Base-by-base conservation (phyloP, 2,329 filamentous ascomycete species). In the Dothistroma pini region DNA sequence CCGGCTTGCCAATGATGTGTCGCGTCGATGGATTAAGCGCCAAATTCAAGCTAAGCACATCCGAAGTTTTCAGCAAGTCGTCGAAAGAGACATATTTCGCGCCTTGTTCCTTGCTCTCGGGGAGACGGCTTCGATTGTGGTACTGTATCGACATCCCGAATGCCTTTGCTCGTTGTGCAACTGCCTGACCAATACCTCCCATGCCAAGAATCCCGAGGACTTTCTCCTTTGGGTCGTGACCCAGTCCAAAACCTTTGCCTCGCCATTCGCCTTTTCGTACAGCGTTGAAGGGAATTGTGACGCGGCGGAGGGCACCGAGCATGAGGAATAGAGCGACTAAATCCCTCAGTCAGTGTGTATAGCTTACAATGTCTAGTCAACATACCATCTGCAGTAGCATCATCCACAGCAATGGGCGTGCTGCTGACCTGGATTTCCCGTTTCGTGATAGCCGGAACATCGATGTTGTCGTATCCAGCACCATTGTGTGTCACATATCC, bases 101-200 rank as follows among this genome's bases (percentile, higher is more conserved):
- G 0, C 75, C 78, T 35, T 75, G 74, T 29, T 77, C 76, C 52
- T 81, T 77, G 11, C 72, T 64, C 32, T 74, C 74, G 58, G 77
- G 64, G 21, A 76, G 56, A 10, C 77, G 77, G 19, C 70, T 71
- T 8, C 79, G 79, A 71, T 86, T 86, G 75, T 86, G 83, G 69
- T 86, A 86, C 62, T 82, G 79, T n/a, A 85, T 78, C 61, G 75
- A 75, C 77, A 86, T 83, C 48, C 83, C 84, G 63, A 86, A 84
- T 0, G 79, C 79, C 32, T 77, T 77, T 3, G 81, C 82, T 48
- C 81, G 77, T 22, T 72, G 71, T 25, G 77, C 78, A 10, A 80
- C 77, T 7, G 81, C 80, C 14, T 78, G 75, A 2, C 84, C 84
- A 52, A 86, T 86, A 10, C 83, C 82, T 29, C 84, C 84, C 82